Conservation (phyloP, 2,329 filamentous ascomycete genomes). For the Monosporascus sp. region DNA sequence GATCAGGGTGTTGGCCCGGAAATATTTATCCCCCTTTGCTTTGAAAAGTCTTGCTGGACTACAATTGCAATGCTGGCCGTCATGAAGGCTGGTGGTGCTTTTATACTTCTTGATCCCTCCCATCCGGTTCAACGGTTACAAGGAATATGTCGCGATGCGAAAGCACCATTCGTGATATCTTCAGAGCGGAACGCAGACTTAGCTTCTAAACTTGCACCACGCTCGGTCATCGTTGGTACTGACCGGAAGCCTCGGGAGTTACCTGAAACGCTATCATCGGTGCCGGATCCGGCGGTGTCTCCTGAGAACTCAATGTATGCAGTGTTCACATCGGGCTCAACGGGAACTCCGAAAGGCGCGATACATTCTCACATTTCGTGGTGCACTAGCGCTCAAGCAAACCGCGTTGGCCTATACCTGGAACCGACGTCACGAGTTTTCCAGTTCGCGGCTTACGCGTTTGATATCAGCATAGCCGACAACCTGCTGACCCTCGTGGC, state of each 20-base stretch:
- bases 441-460: constrained; percentile 29
- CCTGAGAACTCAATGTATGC: constrained; percentile 23
- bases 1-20: constrained; percentile 7
- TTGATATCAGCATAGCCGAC: constrained; percentile 34
- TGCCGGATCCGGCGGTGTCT: not conserved
- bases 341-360: constrained; percentile 41
- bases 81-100: constrained; percentile 26
- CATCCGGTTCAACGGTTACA: constrained; percentile 15
- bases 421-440: constrained; percentile 7
- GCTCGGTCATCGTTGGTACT: not conserved
- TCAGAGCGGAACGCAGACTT: not conserved
- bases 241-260: not conserved
- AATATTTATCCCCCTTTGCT: constrained; percentile 12
- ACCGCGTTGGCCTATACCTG: constrained; percentile 1
- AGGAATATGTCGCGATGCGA: constrained; percentile 1
- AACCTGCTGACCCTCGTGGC: constrained; percentile 30
- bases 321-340: constrained; percentile 46
- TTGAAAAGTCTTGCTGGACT: constrained; percentile 16
- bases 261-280: too few relatives aligned
- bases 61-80: constrained; percentile 19
- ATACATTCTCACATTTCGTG: not conserved
- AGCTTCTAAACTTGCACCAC: not conserved
- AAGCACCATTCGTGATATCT: not conserved
- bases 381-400: not conserved
- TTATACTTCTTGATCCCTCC: constrained; percentile 20